Evolutionary conservation across 495 filamentous ascomycete species (phyloP), one percentile per base, ranked within the genome.

Genomic region (Penicillium desertorum): DNA sequence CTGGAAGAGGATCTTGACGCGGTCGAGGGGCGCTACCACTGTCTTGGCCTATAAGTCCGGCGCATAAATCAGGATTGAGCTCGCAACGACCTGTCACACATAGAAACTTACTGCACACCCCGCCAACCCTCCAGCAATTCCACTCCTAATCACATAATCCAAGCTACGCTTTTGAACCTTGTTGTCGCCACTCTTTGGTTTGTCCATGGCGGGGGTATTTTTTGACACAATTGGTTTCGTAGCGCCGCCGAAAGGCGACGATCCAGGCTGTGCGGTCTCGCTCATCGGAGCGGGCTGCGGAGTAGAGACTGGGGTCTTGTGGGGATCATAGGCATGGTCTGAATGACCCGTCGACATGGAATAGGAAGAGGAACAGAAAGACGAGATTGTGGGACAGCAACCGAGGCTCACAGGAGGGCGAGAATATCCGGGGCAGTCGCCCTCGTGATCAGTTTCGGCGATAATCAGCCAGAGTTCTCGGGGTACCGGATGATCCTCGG

Each of bases 1-100:
- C 74, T 98, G 94, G 78, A 98, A 98, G 49, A 98, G 88, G 69
- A 98, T 98, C 72, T 98, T 98, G 67, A 98, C 94, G 44, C 94
- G 87, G 76, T 98, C 94, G 53, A 98, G 89, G 34, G 94, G 94
- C 25, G 90, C 94, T 14, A 98, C 96, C 17, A 95, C 78, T 1
- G 93, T 96, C 80, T 98, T 98, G 61, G 90, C 94, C 91, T 96
- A 56, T n/a, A 16, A 1, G 19, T 57, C 34, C 27, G 29, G 44
- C 54, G 27, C 17, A 9, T 19, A 12, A 12, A 41, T 66, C 42
- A 65, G 22, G 45, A 27, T 39, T 23, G 51, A 48, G 39, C 12
- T 47, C 57, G 12, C 14, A 34, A 30, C 41, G 55, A 27, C 22
- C 39, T 20, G 12, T 30, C 17, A 9, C 16, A 17, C 22, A 17